Conservation (phyloP, 2,329 filamentous ascomycete species). For the Aspergillus sp. region DNA sequence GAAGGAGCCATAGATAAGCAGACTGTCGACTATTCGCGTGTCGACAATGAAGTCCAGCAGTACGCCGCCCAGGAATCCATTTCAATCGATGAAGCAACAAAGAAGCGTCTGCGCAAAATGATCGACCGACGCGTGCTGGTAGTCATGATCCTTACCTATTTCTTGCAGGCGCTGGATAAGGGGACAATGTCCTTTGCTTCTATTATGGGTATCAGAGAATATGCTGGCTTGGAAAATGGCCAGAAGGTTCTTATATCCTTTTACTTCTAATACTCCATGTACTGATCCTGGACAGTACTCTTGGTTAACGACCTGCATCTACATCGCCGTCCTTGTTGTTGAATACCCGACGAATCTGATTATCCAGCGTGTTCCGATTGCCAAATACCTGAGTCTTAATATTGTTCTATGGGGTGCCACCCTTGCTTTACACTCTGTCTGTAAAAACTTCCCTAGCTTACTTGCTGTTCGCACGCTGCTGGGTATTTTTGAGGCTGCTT, state of each 20-base stretch:
- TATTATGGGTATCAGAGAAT: conserved; percentile 44
- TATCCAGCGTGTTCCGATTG: conserved; percentile 64
- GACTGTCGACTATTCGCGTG: conserved; percentile 57
- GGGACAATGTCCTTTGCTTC: conserved; percentile 44
- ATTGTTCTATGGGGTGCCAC: conserved; percentile 65
- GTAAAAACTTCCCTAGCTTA: conserved; percentile 60
- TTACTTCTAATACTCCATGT: too few species aligned
- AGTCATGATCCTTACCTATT: conserved; percentile 73
- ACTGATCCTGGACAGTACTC: conserved; percentile 51
- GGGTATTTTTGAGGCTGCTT: conserved; percentile 69
- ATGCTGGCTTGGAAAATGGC: conserved; percentile 45
- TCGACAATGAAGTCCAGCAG: conserved; percentile 70
- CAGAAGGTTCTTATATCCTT: conserved; percentile 30
- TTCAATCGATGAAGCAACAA: conserved; percentile 60
- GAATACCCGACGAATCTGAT: conserved; percentile 71
- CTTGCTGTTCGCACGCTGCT: conserved; percentile 64
- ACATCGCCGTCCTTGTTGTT: conserved; percentile 68
- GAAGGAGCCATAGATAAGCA: conserved; percentile 50
- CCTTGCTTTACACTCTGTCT: conserved; percentile 62
- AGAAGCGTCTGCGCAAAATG: conserved; percentile 59
- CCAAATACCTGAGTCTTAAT: conserved; percentile 64
- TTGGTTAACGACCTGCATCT: conserved; percentile 74
- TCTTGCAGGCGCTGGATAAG: conserved; percentile 57
- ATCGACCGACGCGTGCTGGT: conserved; percentile 68
- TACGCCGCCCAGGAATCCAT: conserved; percentile 61